Evolutionary conservation across 208 protist species (phyloP).

Genomic region (Phytomonas francai): DNA sequence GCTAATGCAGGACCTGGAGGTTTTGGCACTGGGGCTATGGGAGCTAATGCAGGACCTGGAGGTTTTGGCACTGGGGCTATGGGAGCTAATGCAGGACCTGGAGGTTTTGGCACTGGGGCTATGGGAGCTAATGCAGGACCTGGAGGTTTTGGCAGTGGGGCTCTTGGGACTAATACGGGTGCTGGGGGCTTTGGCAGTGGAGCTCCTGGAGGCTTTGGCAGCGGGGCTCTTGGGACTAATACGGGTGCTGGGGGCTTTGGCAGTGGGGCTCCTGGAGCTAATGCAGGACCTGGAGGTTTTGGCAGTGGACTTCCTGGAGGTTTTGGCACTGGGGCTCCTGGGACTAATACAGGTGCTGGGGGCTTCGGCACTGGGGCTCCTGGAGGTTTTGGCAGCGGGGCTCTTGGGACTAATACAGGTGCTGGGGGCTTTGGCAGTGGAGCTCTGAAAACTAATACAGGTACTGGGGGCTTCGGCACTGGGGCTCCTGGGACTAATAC

Average conservation of each 20-base stretch:
- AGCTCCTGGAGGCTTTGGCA: slow-evolving; percentile 15
- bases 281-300: background rate
- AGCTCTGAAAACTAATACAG: slow-evolving; percentile 1
- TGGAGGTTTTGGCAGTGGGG: slow-evolving; percentile 17
- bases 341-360: background rate
- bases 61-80: slow-evolving; percentile 18
- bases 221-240: background rate
- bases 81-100: background rate
- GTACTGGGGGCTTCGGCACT: slow-evolving; percentile 18
- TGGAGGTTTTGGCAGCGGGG: slow-evolving; percentile 18
- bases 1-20: slow-evolving; percentile 5
- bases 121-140: background rate
- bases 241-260: background rate
- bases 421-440: slow-evolving; percentile 17
- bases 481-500: background rate
- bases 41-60: slow-evolving; percentile 1
- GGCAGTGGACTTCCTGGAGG: background rate
- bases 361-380: slow-evolving; percentile 9
- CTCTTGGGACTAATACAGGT: background rate
- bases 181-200: slow-evolving; percentile 13
- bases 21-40: slow-evolving; percentile 15
- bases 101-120: slow-evolving; percentile 18
- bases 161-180: background rate
- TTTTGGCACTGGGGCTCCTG: slow-evolving; percentile 15
- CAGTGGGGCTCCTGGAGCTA: background rate